Evolutionary conservation across 169 alveolate species (phyloP).

Genomic region (Plasmodium malariae): DNA sequence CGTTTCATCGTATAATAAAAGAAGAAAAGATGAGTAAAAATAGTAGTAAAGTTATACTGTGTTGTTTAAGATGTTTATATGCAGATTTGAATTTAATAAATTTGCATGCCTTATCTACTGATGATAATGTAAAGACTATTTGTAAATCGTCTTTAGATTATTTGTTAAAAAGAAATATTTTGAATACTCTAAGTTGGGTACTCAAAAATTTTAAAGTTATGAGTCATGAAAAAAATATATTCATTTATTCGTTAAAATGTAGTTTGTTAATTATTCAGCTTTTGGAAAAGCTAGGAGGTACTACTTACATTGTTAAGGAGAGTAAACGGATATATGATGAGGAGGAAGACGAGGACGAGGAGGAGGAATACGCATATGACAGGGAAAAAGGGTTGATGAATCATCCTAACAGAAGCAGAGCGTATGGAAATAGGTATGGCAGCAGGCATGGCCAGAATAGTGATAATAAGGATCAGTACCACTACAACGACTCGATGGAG

Average conservation of each 20-base stretch:
- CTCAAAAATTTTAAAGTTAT: constrained; percentile 50
- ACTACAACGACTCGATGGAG: constrained; percentile 22
- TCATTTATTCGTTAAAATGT: constrained; percentile 43
- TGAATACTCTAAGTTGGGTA: constrained; percentile 63
- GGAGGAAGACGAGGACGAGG: neutral
- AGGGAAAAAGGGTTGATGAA: neutral
- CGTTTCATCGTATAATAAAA: constrained; percentile 48
- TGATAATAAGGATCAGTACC: neutral
- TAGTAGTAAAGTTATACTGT: constrained; percentile 54
- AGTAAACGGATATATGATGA: constrained; percentile 16
- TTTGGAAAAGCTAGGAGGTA: constrained; percentile 57
- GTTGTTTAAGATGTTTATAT: constrained; percentile 67
- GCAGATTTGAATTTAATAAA: constrained; percentile 51
- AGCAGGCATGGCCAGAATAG: neutral
- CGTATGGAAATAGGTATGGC: too few relatives aligned
- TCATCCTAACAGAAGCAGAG: too few relatives aligned
- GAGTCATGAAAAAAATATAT: constrained; percentile 61
- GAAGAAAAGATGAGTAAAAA: constrained; percentile 72
- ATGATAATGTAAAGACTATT: constrained; percentile 62
- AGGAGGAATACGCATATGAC: neutral
- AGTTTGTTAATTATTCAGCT: constrained; percentile 25
- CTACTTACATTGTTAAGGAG: constrained; percentile 37
- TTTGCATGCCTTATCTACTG: constrained; percentile 52
- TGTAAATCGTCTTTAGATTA: constrained; percentile 56
- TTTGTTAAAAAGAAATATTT: constrained; percentile 28